Conservation (phyloP, 176 grass and related monocot species). For the Avena eriantha region DNA sequence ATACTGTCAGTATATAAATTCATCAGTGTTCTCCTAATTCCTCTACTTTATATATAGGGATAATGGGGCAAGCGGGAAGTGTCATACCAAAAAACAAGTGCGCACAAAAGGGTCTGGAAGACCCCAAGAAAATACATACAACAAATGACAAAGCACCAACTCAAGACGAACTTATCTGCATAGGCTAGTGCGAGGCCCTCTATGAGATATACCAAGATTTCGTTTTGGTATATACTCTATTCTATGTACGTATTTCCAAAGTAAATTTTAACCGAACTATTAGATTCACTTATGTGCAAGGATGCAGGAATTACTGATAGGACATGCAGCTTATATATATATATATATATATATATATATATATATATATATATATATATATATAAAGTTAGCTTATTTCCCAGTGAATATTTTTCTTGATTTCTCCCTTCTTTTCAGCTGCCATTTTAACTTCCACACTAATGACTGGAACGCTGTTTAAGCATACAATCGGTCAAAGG, state of each 20-base stretch:
- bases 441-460: slow-evolving; percentile 66
- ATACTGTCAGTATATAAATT: too few relatives aligned
- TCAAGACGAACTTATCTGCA: too few relatives aligned
- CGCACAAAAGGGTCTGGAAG: too few relatives aligned
- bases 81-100: too few relatives aligned
- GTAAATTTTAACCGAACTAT: not conserved
- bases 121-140: too few relatives aligned
- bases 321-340: not conserved
- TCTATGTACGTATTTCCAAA: not conserved
- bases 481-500: slow-evolving; percentile 72
- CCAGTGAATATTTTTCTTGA: slow-evolving; percentile 22
- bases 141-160: too few relatives aligned
- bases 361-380: not conserved
- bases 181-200: too few relatives aligned
- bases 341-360: not conserved
- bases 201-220: too few relatives aligned
- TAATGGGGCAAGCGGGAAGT: too few relatives aligned
- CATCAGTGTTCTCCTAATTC: too few relatives aligned
- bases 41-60: too few relatives aligned
- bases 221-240: too few relatives aligned
- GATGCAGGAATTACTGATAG: not conserved
- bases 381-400: not conserved
- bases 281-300: not conserved
- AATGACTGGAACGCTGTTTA: slow-evolving; percentile 84
- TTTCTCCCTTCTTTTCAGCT: slow-evolving; percentile 65